Conservation (phyloP, 2,329 filamentous ascomycete species). For the Fusarium nodosum region DNA sequence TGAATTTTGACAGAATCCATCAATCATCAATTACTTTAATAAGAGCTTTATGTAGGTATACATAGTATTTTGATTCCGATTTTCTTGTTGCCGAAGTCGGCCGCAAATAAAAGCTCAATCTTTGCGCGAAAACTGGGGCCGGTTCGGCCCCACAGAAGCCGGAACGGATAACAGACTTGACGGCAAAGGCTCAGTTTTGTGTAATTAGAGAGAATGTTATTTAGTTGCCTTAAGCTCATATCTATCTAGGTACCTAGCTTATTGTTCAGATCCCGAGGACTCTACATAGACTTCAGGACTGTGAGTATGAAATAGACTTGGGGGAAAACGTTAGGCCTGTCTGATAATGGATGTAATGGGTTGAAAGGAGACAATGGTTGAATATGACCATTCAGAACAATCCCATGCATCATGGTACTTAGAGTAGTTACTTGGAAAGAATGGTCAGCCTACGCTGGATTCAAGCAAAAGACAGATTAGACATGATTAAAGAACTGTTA, state of each 20-base stretch:
- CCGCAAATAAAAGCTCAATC: not conserved
- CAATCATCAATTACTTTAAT: not conserved
- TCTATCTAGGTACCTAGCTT: not conserved
- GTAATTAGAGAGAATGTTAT: not conserved
- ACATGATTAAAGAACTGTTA: not conserved
- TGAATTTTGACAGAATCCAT: too few relatives aligned
- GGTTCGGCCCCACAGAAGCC: conserved; percentile 15
- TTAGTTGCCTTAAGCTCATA: not conserved
- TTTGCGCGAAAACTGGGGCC: conserved; percentile 22
- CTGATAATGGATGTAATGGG: too few relatives aligned
- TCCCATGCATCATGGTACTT: too few relatives aligned
- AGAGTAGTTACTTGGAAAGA: too few relatives aligned
- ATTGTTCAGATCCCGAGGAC: not conserved
- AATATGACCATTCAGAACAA: too few relatives aligned
- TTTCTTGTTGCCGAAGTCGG: conserved; percentile 41
- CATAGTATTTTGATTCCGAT: not conserved
- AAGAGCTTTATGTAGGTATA: not conserved
- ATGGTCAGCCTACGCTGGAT: too few relatives aligned
- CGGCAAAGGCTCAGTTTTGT: not conserved
- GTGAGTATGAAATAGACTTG: not conserved
- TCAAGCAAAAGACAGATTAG: not conserved
- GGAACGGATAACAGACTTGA: conserved; percentile 1
- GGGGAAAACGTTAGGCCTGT: too few relatives aligned
- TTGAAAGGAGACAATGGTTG: too few relatives aligned
- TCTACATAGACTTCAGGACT: not conserved